A percentile compares a stretch with the other conserved stretches of the same genome.
Evolutionary conservation across 345 rosid genomes (phyloP).

Genomic region (Erysimum cheiranthoides): DNA sequence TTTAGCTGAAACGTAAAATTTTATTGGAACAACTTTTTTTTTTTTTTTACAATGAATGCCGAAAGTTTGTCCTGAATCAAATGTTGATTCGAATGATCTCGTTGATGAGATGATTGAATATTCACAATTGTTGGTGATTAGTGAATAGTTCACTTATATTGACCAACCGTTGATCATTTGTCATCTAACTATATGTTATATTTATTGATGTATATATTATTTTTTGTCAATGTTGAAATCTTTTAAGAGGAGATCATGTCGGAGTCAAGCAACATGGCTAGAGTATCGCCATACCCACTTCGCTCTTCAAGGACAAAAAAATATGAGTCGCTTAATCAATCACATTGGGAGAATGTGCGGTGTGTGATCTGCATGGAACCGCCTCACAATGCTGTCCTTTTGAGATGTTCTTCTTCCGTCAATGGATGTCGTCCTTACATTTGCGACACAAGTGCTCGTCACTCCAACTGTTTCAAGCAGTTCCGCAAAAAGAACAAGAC

Average conservation of each 20-base stretch:
- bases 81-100: too few relatives aligned
- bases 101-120: background rate
- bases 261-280: background rate
- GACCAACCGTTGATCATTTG: too few relatives aligned
- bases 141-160: conserved; percentile 1
- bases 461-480: conserved; percentile 86
- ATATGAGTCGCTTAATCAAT: background rate
- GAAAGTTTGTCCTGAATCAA: background rate
- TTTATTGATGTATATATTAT: too few relatives aligned
- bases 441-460: conserved; percentile 89
- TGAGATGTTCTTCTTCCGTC: conserved; percentile 79
- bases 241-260: conserved; percentile 2
- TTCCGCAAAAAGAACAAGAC: conserved; percentile 71
- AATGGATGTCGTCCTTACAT: conserved; percentile 90
- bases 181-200: too few relatives aligned
- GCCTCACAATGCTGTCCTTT: conserved; percentile 89
- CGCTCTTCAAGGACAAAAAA: conserved; percentile 22
- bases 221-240: background rate
- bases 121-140: background rate
- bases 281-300: conserved; percentile 35
- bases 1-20: too few relatives aligned
- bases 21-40: too few relatives aligned
- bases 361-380: conserved; percentile 88
- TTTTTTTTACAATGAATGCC: too few relatives aligned
- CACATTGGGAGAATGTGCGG: conserved; percentile 67